A percentile compares a stretch with the other conserved stretches of the same genome.
These are phyloP conservation scores for Canna indica DNA, from an alignment of 176 grass and related monocot species.

Conservation along the genomic window DNA sequence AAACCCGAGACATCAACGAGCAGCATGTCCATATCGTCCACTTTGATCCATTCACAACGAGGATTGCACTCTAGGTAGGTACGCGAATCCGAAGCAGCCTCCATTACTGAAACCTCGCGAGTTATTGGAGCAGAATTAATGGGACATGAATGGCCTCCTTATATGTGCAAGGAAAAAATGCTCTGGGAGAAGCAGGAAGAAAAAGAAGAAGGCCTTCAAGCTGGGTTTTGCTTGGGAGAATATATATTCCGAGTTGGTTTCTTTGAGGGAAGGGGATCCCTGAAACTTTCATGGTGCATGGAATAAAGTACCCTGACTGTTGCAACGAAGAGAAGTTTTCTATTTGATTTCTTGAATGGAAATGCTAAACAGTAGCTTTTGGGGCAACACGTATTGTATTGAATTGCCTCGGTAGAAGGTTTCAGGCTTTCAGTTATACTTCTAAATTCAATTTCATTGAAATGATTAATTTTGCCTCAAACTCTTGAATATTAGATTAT, in stretches of 20 bases:
- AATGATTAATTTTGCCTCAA: too few species aligned
- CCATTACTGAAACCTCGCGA: conserved; percentile 22
- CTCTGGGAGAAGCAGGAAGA: too few species aligned
- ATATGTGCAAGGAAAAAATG: conserved; percentile 4
- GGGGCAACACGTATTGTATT: too few species aligned
- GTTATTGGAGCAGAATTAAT: background rate
- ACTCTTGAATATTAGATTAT: too few species aligned
- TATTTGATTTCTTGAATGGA: conserved; percentile 5
- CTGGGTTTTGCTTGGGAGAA: conserved; percentile 8
- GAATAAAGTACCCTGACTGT: conserved; percentile 23
- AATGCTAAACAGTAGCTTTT: too few species aligned
- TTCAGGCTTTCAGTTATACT: too few species aligned
- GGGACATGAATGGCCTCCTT: background rate
- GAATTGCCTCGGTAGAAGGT: too few species aligned
- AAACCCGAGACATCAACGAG: conserved; percentile 39
- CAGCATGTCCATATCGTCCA: conserved; percentile 36
- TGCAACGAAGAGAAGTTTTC: background rate
- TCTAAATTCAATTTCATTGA: too few species aligned
- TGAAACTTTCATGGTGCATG: background rate
- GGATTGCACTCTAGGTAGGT: conserved; percentile 37
- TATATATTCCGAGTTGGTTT: conserved; percentile 25
- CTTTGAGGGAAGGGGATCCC: background rate
- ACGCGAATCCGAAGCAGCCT: conserved; percentile 8
- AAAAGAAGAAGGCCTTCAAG: too few species aligned
- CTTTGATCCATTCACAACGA: conserved; percentile 38